phyloP scores from a whole-genome alignment of 805 yeast species.

The Pichia ethanolica region DNA sequence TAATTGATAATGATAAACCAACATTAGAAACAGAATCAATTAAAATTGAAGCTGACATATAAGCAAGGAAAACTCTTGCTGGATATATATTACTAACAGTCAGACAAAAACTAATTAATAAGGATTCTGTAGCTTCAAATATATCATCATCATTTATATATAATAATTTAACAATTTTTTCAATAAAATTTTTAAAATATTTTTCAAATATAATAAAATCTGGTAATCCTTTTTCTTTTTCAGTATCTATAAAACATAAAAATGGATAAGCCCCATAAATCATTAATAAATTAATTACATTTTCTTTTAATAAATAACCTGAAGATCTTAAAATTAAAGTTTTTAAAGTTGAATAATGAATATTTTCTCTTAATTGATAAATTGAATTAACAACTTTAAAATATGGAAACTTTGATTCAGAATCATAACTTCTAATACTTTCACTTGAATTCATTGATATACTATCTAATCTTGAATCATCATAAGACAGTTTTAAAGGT shows the following conservation, averaged over 20 bases:
- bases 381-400: not conserved
- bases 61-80: constrained; percentile 28
- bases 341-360: not conserved
- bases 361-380: not conserved
- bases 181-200: constrained; percentile 16
- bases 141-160: constrained; percentile 31
- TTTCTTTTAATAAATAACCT: constrained; percentile 5
- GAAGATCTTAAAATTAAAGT: not conserved
- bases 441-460: constrained; percentile 1
- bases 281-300: constrained; percentile 25
- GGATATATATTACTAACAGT: constrained; percentile 26
- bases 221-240: not conserved
- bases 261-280: constrained; percentile 30
- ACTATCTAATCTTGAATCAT: constrained; percentile 3
- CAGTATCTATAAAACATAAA: constrained; percentile 20
- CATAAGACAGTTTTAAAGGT: constrained; percentile 1
- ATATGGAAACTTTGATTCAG: constrained; percentile 3
- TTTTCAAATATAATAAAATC: constrained; percentile 16
- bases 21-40: constrained; percentile 31
- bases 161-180: constrained; percentile 32
- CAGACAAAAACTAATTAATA: constrained; percentile 27
- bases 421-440: constrained; percentile 1
- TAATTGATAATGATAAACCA: constrained; percentile 19
- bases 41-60: constrained; percentile 32
- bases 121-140: constrained; percentile 30